A percentile compares a stretch with the other conserved stretches of the same genome.
Conservation (phyloP, 257 asterid genomes). For the Voacanga thouarsii region DNA sequence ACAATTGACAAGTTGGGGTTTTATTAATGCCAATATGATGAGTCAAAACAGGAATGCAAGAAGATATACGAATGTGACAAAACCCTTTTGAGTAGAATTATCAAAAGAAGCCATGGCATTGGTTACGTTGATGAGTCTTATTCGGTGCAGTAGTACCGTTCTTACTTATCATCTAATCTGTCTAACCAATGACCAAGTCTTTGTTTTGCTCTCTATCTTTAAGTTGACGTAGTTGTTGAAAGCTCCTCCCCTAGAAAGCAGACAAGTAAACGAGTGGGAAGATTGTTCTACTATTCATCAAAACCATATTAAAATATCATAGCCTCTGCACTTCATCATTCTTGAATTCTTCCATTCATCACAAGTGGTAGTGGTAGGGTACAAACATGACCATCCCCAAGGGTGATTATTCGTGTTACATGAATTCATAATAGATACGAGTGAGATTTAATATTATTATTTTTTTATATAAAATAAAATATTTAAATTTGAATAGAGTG, state of each 20-base stretch:
- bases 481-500: too few species aligned
- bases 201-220: neutral
- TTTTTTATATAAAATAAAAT: too few species aligned
- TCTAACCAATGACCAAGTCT: slow-evolving; percentile 22
- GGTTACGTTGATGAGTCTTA: slow-evolving; percentile 21
- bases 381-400: too few species aligned
- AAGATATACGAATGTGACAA: slow-evolving; percentile 11
- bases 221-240: neutral
- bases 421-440: too few species aligned
- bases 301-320: too few species aligned
- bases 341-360: too few species aligned
- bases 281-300: too few species aligned
- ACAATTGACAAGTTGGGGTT: slow-evolving; percentile 16
- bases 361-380: too few species aligned
- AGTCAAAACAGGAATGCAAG: slow-evolving; percentile 22
- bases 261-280: neutral
- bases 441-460: too few species aligned
- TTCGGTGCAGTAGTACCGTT: neutral
- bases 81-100: neutral
- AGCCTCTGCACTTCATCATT: too few species aligned
- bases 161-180: slow-evolving; percentile 1
- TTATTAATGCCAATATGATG: neutral
- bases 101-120: slow-evolving; percentile 8
- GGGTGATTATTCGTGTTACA: too few species aligned
- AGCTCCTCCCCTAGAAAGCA: neutral